Base-by-base conservation (phyloP, 176 grass and related monocot species). In the Oryza meridionalis region DNA sequence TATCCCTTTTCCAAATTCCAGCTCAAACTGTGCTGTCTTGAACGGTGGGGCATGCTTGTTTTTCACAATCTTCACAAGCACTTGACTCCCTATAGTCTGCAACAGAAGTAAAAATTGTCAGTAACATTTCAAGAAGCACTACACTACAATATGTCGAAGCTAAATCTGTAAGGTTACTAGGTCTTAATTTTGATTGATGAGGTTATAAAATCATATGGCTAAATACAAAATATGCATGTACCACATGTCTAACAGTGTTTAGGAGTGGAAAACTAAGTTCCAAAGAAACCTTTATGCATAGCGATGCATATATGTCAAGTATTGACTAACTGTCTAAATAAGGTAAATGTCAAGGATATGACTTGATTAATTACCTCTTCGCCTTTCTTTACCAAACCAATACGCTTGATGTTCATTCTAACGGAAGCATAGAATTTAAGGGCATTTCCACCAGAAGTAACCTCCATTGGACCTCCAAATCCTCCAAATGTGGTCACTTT, bases 391-490 rank as follows among this genome's bases (percentile, higher is more conserved):
- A 99, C 91, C 46, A 92, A 88, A 70, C 93, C 96, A 83, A 96
- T 62, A 73, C 96, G 84, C 76, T 43, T 93, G 83, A 96, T 99
- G 76, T 99, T 96, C 83, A 99, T 17, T 17, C 96, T 91, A 33
- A 99, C 88, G 51, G 96, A 99, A 62, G 96, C 91, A 81, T 99
- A 99, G 86, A 99, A 99, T 70, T 99, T 99, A 76, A 99, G 79
- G 31, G 96, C 96, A 65, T 98, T 95, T 29, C 96, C 92, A 58
- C 96, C 92, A 72, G 93, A 95, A 50, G 93, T 99, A 67, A 99
- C 96, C 88, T 99, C 96, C 5, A 61, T 82, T 86, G 96, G 91
- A 12, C 93, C 96, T 65, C 96, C 93, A 90, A 96, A 99, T 73
- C 93, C 92, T 68, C 90, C 93, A 90, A 99, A 99, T 10, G 96